Evolutionary conservation across 176 grass and related monocot species (phyloP).

Genomic region (Musa acuminata): DNA sequence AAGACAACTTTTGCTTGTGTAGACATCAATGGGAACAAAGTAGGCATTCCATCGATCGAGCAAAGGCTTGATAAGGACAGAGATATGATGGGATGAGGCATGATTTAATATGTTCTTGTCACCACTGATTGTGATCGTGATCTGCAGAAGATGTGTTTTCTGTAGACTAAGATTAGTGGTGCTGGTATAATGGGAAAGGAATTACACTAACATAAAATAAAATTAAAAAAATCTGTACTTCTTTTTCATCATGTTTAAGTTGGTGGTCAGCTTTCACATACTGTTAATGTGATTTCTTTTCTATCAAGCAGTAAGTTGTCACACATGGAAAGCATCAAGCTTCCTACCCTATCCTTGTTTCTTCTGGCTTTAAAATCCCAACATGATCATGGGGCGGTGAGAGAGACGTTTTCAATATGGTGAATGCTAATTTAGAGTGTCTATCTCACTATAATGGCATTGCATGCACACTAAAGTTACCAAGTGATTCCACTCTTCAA

Average conservation of each 20-base stretch:
- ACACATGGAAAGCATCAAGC: not conserved
- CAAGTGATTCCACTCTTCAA: too few species aligned
- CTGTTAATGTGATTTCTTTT: not conserved
- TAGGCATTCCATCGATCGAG: not conserved
- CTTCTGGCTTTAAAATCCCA: not conserved
- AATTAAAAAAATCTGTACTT: too few species aligned
- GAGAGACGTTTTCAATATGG: not conserved
- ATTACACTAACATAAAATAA: not conserved
- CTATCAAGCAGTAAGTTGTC: not conserved
- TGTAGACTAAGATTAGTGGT: not conserved
- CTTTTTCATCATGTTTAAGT: not conserved
- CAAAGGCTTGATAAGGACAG: not conserved
- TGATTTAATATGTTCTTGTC: not conserved
- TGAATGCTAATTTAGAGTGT: too few species aligned
- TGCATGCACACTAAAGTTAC: too few species aligned
- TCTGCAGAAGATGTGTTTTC: not conserved
- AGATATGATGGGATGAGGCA: not conserved
- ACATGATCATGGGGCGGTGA: not conserved
- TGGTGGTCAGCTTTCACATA: not conserved
- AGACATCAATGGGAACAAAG: slow-evolving; percentile 8
- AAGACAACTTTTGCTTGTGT: slow-evolving; percentile 5
- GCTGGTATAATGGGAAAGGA: not conserved
- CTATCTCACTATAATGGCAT: too few species aligned
- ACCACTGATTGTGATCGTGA: not conserved
- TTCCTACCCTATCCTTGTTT: slow-evolving; percentile 1